These are phyloP conservation scores for Aspergillus thermomutatus DNA, from an alignment of 2,329 filamentous ascomycete genomes.

Conservation along the genomic window DNA sequence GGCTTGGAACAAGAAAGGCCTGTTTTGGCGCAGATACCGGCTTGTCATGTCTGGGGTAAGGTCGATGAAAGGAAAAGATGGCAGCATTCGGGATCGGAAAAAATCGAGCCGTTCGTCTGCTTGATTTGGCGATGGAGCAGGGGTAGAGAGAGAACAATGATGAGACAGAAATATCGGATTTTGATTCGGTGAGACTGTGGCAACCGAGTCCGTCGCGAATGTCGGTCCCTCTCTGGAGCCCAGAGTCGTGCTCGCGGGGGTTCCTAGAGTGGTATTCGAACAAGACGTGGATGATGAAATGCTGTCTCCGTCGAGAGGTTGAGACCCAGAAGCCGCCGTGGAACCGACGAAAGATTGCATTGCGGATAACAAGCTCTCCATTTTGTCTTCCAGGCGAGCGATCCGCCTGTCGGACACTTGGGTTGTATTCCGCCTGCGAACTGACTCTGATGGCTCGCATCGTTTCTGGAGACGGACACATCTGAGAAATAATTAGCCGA, in stretches of 20 bases:
- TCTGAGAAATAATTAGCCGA: too few relatives aligned
- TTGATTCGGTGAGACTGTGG: too few relatives aligned
- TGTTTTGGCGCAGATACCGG: slow-evolving; percentile 28
- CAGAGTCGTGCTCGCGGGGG: neutral
- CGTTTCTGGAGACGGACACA: slow-evolving; percentile 36
- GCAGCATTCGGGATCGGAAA: slow-evolving; percentile 35
- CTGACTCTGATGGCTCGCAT: slow-evolving; percentile 33
- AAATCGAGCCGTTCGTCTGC: slow-evolving; percentile 21
- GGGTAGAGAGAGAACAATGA: neutral
- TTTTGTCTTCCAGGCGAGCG: slow-evolving; percentile 33
- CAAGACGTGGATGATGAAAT: slow-evolving; percentile 1
- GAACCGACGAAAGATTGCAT: slow-evolving; percentile 24
- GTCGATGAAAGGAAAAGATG: slow-evolving; percentile 34
- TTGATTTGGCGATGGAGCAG: slow-evolving; percentile 8
- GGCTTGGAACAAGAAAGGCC: slow-evolving; percentile 36
- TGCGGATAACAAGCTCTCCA: slow-evolving; percentile 30
- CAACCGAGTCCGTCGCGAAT: neutral
- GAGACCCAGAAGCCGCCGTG: slow-evolving; percentile 2
- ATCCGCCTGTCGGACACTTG: slow-evolving; percentile 32
- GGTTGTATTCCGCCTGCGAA: slow-evolving; percentile 28
- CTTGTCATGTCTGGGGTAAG: slow-evolving; percentile 25
- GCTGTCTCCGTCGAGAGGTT: neutral
- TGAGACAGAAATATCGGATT: too few relatives aligned
- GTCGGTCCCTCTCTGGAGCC: neutral
- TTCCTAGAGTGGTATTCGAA: neutral